A percentile compares a stretch with the other conserved stretches of the same genome.
Evolutionary conservation across 2,329 filamentous ascomycete genomes (phyloP).

Genomic region (Penicillium frequentans): DNA sequence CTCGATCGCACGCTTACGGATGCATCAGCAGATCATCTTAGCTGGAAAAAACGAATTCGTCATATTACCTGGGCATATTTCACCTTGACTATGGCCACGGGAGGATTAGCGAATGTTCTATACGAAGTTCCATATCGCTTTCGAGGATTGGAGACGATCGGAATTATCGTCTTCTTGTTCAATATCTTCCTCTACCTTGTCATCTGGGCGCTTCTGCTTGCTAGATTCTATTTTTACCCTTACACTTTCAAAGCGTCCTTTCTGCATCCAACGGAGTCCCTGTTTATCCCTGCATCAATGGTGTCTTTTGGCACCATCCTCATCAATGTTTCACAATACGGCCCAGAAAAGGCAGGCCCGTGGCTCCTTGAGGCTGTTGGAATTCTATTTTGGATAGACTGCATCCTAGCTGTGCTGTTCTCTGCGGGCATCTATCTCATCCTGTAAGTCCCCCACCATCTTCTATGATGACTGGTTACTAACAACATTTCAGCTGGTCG

Average conservation of each 20-base stretch:
- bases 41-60: constrained; percentile 57
- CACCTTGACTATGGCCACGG: constrained; percentile 65
- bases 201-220: constrained; percentile 64
- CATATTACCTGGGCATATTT: constrained; percentile 79
- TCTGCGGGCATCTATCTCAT: constrained; percentile 73
- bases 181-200: constrained; percentile 63
- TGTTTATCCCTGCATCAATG: constrained; percentile 70
- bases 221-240: constrained; percentile 69
- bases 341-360: constrained; percentile 58
- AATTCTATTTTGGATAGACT: constrained; percentile 73
- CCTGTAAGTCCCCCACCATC: constrained; percentile 54
- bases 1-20: constrained; percentile 14
- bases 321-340: constrained; percentile 78
- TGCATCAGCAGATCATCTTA: constrained; percentile 29
- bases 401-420: constrained; percentile 64
- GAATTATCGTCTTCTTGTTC: constrained; percentile 61
- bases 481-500: constrained; percentile 53
- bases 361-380: constrained; percentile 65
- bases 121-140: constrained; percentile 56
- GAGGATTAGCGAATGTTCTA: constrained; percentile 61
- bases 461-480: background rate
- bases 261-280: constrained; percentile 72
- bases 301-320: constrained; percentile 74
- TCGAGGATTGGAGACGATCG: constrained; percentile 59
- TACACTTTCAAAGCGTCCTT: constrained; percentile 71